Percentiles rank a stretch among this genome's conserved stretches.
These are phyloP conservation scores for Lactarius quietus DNA, from an alignment of 768 basidiomycete genomes.

Conservation along the genomic window DNA sequence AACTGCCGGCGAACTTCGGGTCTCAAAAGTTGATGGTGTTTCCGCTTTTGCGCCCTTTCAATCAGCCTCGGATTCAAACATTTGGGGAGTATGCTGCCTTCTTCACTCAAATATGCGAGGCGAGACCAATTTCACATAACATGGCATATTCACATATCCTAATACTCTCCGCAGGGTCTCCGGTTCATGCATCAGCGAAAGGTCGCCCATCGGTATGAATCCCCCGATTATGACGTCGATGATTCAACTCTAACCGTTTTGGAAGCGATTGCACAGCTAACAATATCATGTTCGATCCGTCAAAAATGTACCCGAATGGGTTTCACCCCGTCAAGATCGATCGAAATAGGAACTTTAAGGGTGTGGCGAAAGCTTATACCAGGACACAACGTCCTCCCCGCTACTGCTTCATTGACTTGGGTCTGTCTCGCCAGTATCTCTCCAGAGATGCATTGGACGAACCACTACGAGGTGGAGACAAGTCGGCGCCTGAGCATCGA, in stretches of 20 bases:
- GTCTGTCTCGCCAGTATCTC: slow-evolving; percentile 29
- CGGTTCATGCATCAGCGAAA: slow-evolving; percentile 29
- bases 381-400: slow-evolving; percentile 30
- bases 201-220: slow-evolving; percentile 33
- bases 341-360: slow-evolving; percentile 28
- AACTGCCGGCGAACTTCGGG: slow-evolving; percentile 14
- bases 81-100: slow-evolving; percentile 38
- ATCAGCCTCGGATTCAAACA: slow-evolving; percentile 34
- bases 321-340: slow-evolving; percentile 31
- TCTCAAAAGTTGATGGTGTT: slow-evolving; percentile 32
- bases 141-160: background rate
- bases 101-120: slow-evolving; percentile 37
- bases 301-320: slow-evolving; percentile 28
- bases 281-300: slow-evolving; percentile 33
- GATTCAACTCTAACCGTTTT: background rate
- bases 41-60: slow-evolving; percentile 32
- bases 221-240: no score
- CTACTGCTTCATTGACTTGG: slow-evolving; percentile 33
- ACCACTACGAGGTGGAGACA: slow-evolving; percentile 42
- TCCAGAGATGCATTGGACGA: slow-evolving; percentile 31
- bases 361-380: slow-evolving; percentile 24
- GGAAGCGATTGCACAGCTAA: slow-evolving; percentile 22
- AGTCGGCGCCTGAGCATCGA: slow-evolving; percentile 36
- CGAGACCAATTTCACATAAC: background rate
- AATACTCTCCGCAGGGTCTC: slow-evolving; percentile 25